phyloP scores from a whole-genome alignment of 2,329 filamentous ascomycete genomes.

The Alternaria sp. region DNA sequence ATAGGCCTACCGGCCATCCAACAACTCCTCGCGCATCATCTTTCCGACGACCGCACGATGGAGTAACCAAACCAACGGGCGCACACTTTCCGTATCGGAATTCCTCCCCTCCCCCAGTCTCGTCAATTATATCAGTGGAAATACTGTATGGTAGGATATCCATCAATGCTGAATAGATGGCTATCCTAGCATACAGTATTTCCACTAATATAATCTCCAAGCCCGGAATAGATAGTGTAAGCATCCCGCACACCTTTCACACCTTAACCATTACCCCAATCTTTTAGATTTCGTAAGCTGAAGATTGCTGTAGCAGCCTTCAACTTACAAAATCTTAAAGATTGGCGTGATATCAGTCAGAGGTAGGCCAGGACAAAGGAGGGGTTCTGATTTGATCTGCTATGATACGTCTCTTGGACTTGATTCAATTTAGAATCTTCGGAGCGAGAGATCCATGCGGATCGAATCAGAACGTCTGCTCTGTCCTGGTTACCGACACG shows the following conservation, averaged over 20 bases:
- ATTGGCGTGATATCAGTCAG: background rate
- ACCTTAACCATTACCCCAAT: background rate
- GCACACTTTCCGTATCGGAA: background rate
- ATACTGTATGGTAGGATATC: too few relatives aligned
- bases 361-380: background rate
- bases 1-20: background rate
- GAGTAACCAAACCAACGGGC: background rate
- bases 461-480: too few relatives aligned
- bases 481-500: too few relatives aligned
- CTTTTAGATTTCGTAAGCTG: too few relatives aligned
- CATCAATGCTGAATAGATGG: too few relatives aligned
- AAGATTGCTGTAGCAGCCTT: too few relatives aligned
- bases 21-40: background rate
- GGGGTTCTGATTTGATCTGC: too few relatives aligned
- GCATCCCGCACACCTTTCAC: background rate
- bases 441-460: too few relatives aligned
- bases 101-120: background rate
- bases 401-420: too few relatives aligned
- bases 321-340: too few relatives aligned
- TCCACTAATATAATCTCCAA: background rate
- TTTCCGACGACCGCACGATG: background rate
- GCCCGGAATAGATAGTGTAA: background rate
- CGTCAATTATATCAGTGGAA: background rate
- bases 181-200: accelerated
- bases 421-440: too few relatives aligned